Evolutionary conservation across 2,329 filamentous ascomycete species (phyloP).

Genomic region (Plenodomus lindquistii): DNA sequence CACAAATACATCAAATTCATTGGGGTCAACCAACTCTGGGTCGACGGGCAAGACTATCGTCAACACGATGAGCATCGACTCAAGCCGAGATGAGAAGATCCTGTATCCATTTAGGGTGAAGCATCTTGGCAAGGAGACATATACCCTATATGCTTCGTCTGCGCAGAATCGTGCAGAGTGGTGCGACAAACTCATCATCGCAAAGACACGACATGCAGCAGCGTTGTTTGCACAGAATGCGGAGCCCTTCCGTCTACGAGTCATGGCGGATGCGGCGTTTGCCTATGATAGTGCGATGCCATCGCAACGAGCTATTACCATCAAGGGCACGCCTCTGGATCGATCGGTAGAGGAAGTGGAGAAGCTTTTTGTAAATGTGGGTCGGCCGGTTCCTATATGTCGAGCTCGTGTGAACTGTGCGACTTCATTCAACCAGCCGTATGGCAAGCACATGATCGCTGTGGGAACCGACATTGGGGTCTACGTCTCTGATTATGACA

Average conservation of each 20-base stretch:
- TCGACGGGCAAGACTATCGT: conserved; percentile 57
- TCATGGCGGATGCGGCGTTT: conserved; percentile 92
- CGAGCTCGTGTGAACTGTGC: conserved; percentile 89
- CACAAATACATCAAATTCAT: conserved; percentile 67
- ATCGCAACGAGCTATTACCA: conserved; percentile 67
- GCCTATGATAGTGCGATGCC: conserved; percentile 68
- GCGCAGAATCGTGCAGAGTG: conserved; percentile 79
- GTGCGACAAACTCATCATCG: conserved; percentile 91
- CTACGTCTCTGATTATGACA: conserved; percentile 83
- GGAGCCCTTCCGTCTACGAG: conserved; percentile 88
- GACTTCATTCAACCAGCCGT: conserved; percentile 80
- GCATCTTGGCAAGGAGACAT: conserved; percentile 90
- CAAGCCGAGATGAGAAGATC: conserved; percentile 70
- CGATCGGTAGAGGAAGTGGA: conserved; percentile 89
- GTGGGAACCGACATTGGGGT: conserved; percentile 96
- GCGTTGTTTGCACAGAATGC: conserved; percentile 90
- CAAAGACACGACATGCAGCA: conserved; percentile 90
- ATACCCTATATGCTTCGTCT: conserved; percentile 83
- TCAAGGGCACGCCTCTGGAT: conserved; percentile 89
- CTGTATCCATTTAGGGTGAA: conserved; percentile 95
- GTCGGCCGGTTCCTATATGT: conserved; percentile 77
- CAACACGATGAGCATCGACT: conserved; percentile 54
- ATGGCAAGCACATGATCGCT: conserved; percentile 84
- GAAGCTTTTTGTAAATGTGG: conserved; percentile 65
- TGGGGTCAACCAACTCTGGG: conserved; percentile 50